Conservation (phyloP, 345 rosid genomes). For the Excoecaria agallocha region DNA sequence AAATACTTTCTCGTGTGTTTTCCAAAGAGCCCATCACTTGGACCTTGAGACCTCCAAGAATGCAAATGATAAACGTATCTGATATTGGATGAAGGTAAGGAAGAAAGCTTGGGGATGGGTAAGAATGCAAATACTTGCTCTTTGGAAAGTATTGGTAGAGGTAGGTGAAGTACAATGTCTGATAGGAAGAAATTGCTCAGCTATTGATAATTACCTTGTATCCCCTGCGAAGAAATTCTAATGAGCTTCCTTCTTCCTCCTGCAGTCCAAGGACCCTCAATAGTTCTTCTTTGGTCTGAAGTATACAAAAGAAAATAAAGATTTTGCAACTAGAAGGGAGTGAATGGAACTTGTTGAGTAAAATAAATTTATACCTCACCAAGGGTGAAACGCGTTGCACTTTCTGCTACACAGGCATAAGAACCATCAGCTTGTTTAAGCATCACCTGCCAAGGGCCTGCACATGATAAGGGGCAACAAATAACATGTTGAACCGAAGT, state of each 20-base stretch:
- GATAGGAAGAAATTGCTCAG: neutral
- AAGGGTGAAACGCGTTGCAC: slow-evolving; percentile 77
- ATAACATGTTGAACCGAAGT: neutral
- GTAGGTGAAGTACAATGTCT: neutral
- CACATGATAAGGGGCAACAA: slow-evolving; percentile 13
- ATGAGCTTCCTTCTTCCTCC: slow-evolving; percentile 89
- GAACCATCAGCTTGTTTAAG: slow-evolving; percentile 91
- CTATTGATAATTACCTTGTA: slow-evolving; percentile 54
- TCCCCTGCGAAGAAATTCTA: slow-evolving; percentile 87
- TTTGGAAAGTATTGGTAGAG: neutral
- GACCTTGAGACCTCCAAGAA: neutral
- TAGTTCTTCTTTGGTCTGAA: slow-evolving; percentile 88
- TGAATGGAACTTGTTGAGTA: slow-evolving; percentile 1
- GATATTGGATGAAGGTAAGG: neutral
- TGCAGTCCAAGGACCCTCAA: slow-evolving; percentile 82
- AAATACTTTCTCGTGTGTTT: neutral
- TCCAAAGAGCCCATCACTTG: neutral
- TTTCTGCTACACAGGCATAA: slow-evolving; percentile 84
- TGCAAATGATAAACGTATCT: neutral
- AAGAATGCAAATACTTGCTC: no score
- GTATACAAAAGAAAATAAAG: slow-evolving; percentile 19
- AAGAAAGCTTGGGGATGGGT: neutral
- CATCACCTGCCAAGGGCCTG: slow-evolving; percentile 99
- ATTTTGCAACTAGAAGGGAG: neutral
- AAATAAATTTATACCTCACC: slow-evolving; percentile 58